Conservation (phyloP, 2,329 filamentous ascomycete genomes). For the Zymoseptoria crescenta region DNA sequence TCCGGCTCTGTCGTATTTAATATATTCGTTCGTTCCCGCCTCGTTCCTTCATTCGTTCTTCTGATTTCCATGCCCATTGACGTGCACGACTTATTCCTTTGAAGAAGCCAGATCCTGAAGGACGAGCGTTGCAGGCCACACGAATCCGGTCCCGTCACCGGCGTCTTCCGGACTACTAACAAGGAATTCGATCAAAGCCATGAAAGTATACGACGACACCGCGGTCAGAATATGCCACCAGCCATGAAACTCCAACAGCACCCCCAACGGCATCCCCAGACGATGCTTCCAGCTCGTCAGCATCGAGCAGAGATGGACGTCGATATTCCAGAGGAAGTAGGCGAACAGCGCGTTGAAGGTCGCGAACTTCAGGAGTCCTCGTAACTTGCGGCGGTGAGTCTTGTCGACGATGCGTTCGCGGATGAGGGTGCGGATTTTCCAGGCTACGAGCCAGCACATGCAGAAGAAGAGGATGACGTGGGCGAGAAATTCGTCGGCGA, state of each 20-base stretch:
- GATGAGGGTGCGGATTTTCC: slow-evolving; percentile 15
- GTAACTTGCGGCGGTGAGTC: slow-evolving; percentile 33
- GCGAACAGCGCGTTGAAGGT: slow-evolving; percentile 35
- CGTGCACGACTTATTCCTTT: not conserved
- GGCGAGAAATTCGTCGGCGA: slow-evolving; percentile 23
- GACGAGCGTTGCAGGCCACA: slow-evolving; percentile 18
- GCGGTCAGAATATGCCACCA: slow-evolving; percentile 75
- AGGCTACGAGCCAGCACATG: slow-evolving; percentile 17
- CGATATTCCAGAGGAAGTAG: slow-evolving; percentile 69
- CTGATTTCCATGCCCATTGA: not conserved
- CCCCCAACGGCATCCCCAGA: slow-evolving; percentile 68
- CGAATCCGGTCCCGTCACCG: slow-evolving; percentile 16
- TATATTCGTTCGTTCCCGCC: not conserved
- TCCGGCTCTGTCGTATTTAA: not conserved
- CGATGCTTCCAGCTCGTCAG: slow-evolving; percentile 58
- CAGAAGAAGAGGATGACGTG: slow-evolving; percentile 22
- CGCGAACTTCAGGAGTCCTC: slow-evolving; percentile 23
- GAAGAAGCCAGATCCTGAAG: slow-evolving; percentile 9
- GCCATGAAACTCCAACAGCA: slow-evolving; percentile 63
- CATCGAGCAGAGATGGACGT: slow-evolving; percentile 66
- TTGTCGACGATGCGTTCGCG: slow-evolving; percentile 11
- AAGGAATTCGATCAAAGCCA: slow-evolving; percentile 22
- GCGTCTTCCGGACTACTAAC: slow-evolving; percentile 10
- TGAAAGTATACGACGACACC: slow-evolving; percentile 18
- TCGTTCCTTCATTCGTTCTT: not conserved